phyloP scores from a whole-genome alignment of 1,284 basidiomycete species.

The Ceratobasidium sp. region DNA sequence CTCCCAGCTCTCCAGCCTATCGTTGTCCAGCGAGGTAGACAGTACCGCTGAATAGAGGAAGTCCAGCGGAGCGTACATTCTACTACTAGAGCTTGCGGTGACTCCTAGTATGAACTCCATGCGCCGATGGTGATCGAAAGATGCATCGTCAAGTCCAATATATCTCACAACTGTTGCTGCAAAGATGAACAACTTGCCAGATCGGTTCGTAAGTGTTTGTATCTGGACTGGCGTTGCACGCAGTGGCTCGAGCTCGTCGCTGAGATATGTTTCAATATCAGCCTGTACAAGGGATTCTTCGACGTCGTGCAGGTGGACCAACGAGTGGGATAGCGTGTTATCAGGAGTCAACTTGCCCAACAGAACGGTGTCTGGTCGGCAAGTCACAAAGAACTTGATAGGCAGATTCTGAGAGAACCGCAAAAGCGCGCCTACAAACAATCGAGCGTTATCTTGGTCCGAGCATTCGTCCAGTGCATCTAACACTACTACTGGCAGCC shows the following conservation, averaged over 20 bases:
- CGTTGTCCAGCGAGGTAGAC: background rate
- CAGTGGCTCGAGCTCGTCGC: background rate
- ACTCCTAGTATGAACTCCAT: background rate
- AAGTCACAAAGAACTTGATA: conserved; percentile 45
- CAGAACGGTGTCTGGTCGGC: conserved; percentile 26
- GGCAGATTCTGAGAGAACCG: background rate
- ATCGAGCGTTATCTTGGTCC: background rate
- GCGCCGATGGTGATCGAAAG: background rate
- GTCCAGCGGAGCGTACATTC: background rate
- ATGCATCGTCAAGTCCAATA: background rate
- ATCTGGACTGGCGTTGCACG: too few species aligned
- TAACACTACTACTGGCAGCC: conserved; percentile 25
- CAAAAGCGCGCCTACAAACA: background rate
- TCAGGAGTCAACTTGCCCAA: background rate
- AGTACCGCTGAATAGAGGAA: background rate
- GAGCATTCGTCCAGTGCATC: conserved; percentile 48
- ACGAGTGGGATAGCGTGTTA: background rate
- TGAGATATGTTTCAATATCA: conserved; percentile 36
- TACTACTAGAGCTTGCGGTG: background rate
- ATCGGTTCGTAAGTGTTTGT: background rate
- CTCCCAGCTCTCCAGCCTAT: background rate
- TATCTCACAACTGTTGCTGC: conserved; percentile 43
- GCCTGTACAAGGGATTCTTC: conserved; percentile 20
- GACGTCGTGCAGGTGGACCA: conserved; percentile 27
- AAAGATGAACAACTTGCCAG: conserved; percentile 36